Percentiles rank a stretch among this genome's conserved stretches.
Conservation (phyloP, 352 stramenopile genomes). For the Thraustotheca clavata region DNA sequence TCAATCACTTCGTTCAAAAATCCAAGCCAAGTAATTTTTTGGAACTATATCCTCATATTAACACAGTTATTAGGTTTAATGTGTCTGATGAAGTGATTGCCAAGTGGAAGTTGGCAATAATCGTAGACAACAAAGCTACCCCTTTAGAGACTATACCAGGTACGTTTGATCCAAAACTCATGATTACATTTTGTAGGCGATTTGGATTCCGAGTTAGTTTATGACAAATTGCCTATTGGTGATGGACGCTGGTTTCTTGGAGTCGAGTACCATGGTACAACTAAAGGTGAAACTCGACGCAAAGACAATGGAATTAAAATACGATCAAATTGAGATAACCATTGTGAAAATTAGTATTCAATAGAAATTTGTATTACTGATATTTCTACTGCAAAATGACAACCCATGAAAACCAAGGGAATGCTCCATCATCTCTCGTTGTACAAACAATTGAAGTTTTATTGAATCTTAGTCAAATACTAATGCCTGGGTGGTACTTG, state of each 20-base stretch:
- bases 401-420: too few species aligned
- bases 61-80: conserved; percentile 36
- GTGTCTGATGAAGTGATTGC: conserved; percentile 56
- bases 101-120: conserved; percentile 60
- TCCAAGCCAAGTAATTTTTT: conserved; percentile 42
- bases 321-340: conserved; percentile 61
- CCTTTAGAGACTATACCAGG: conserved; percentile 33
- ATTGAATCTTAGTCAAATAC: too few species aligned
- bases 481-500: too few species aligned
- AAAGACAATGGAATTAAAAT: conserved; percentile 81
- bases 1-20: conserved; percentile 53
- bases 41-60: conserved; percentile 16
- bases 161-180: conserved; percentile 12
- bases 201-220: conserved; percentile 37
- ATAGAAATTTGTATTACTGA: too few species aligned
- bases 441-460: too few species aligned
- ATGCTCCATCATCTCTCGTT: too few species aligned
- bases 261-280: conserved; percentile 55
- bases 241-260: conserved; percentile 46
- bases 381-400: too few species aligned
- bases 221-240: conserved; percentile 45
- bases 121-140: conserved; percentile 63
- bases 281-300: conserved; percentile 31
- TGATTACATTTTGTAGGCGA: conserved; percentile 55
- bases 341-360: too few species aligned